These are phyloP conservation scores for Vitis rupestris DNA, from an alignment of 164 flowering plant genomes.

Conservation along the genomic window DNA sequence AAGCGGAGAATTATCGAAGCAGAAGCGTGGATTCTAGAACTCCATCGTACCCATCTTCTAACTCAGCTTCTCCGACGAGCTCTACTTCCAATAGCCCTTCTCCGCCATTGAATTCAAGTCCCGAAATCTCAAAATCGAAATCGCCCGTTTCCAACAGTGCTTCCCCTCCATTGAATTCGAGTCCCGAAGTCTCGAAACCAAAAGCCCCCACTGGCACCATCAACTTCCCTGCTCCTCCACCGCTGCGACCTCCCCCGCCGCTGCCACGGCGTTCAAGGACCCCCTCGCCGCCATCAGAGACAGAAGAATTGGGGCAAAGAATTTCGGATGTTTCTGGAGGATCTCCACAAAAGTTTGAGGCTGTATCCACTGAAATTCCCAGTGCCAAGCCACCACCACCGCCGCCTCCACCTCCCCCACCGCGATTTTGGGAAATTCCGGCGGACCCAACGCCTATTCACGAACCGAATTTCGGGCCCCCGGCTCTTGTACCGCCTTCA, in stretches of 20 bases:
- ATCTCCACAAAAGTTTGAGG: not conserved
- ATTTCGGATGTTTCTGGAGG: conserved; percentile 12
- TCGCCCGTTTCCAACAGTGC: conserved; percentile 32
- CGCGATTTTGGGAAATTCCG: conserved; percentile 29
- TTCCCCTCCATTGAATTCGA: conserved; percentile 23
- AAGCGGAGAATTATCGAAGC: conserved; percentile 15
- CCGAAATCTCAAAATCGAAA: conserved; percentile 17
- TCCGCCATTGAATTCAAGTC: conserved; percentile 23
- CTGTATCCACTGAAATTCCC: not conserved
- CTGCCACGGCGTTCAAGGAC: not conserved
- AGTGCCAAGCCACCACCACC: conserved; percentile 27
- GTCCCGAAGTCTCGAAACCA: conserved; percentile 21
- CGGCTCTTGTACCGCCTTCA: conserved; percentile 36
- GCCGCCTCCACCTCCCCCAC: conserved; percentile 43
- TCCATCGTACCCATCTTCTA: conserved; percentile 25
- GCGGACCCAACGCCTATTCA: conserved; percentile 2
- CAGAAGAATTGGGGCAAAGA: conserved; percentile 3
- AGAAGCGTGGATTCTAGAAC: conserved; percentile 32
- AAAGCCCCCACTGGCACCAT: conserved; percentile 19
- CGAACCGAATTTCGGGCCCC: conserved; percentile 33
- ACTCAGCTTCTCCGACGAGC: conserved; percentile 22
- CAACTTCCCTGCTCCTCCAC: conserved; percentile 23
- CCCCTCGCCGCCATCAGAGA: conserved; percentile 13
- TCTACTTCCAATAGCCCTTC: conserved; percentile 25
- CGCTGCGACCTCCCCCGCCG: conserved; percentile 18